Base-by-base conservation (phyloP, 495 filamentous ascomycete genomes). In the Penicillium robsamsonii region DNA sequence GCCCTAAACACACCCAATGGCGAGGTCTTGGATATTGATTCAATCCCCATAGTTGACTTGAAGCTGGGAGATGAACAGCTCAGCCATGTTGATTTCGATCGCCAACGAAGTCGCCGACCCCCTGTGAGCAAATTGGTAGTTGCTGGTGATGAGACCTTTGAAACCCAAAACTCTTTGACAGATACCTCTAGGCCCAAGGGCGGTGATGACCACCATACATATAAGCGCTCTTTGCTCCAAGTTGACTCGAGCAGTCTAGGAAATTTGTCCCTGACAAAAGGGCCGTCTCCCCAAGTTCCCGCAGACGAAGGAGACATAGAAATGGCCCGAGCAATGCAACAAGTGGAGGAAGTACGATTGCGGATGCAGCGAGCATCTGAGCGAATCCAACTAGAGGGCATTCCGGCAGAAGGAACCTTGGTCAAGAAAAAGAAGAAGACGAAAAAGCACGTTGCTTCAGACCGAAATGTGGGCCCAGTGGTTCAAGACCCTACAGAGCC, bases 291-390 rank as follows among this genome's bases (percentile, higher is more conserved):
- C 25, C 48, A 48, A 6, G 33, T 44, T 27, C 31, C 47, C 29
- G 25, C 22, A 5, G 58, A 55, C 44, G 76, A 78, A 12, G 86
- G 92, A 62, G 91, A 96, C 54, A 81, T 78, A 1, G 92, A 96
- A 70, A 93, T 96, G 89, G 80, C 78, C 29, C 84, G 80, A 64
- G 94, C 92, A 5, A 83, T 96, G 76, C 84, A 85, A 66, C 86
- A 96, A 67, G 87, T 98, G 13, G 93, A 97, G 75, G 78, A 84
- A 46, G 69, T 95, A 50, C 78, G 94, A 37, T 69, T 95, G 48
- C 89, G 93, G 70, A 97, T 98, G 91, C 92, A 97, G 72, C 76
- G 91, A 61, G 88, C 87, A 15, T 88, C 89, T 33, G 92, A 97
- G 73, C 74, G 90, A 50, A 87, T 95, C 33, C 79, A 89, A 66